These are phyloP conservation scores for Trichopus zeylanicus DNA, from an alignment of 116 monocot genomes.

Conservation along the genomic window DNA sequence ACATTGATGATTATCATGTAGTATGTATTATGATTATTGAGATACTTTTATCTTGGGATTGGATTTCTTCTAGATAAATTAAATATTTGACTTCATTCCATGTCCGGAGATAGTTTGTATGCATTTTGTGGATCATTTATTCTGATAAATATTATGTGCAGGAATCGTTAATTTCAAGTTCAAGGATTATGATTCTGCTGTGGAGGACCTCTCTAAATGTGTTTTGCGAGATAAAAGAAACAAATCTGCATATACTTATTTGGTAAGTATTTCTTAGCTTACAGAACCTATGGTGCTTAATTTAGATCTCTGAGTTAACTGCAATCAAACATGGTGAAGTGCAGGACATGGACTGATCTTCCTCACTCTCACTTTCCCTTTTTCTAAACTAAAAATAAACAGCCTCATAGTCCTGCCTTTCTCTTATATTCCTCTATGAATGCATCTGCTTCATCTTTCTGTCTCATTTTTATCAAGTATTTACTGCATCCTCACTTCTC, in stretches of 20 bases:
- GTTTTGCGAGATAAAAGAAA: conserved; percentile 56
- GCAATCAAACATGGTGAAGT: no score
- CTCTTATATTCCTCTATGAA: neutral
- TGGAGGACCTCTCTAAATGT: conserved; percentile 74
- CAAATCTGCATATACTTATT: conserved; percentile 90
- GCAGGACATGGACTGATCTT: no score
- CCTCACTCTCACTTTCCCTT: no score
- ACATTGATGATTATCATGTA: no score
- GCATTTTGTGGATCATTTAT: neutral
- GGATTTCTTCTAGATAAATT: no score
- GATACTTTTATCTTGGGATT: neutral
- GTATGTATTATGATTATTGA: no score
- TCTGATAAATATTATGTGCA: conserved; percentile 16
- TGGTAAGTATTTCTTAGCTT: conserved; percentile 34
- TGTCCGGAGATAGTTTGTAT: neutral
- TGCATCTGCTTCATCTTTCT: neutral
- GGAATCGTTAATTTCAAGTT: conserved; percentile 91
- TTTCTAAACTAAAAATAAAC: no score
- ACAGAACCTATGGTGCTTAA: neutral
- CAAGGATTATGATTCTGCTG: conserved; percentile 73
- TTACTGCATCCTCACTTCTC: no score
- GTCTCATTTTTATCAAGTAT: neutral
- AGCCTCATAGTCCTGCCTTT: no score
- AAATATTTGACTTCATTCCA: neutral
- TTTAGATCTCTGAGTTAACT: neutral